phyloP scores from a whole-genome alignment of 2,329 filamentous ascomycete species.

The Nemania sp. region DNA sequence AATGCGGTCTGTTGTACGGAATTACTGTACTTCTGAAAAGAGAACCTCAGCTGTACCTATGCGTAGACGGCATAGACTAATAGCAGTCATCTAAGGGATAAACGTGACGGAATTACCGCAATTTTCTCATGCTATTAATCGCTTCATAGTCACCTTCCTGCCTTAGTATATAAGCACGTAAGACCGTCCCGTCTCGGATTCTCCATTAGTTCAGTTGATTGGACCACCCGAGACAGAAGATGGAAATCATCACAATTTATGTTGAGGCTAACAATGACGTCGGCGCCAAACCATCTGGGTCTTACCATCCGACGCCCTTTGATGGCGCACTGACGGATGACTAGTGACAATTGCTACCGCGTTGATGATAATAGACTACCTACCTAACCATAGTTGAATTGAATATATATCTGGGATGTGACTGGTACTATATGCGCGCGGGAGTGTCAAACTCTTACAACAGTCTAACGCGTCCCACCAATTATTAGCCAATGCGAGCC shows the following conservation, averaged over 20 bases:
- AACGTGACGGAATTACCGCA: not conserved
- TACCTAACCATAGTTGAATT: not conserved
- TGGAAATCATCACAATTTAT: not conserved
- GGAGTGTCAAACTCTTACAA: conserved; percentile 4
- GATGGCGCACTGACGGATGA: not conserved
- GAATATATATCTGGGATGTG: conserved; percentile 19
- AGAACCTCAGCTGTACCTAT: not conserved
- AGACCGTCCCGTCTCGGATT: not conserved
- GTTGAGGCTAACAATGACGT: conserved; percentile 3
- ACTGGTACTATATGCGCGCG: conserved; percentile 34
- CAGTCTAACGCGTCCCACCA: conserved; percentile 16
- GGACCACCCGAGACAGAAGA: not conserved
- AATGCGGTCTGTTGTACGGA: not conserved
- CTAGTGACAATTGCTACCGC: conserved; percentile 15
- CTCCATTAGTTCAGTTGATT: not conserved
- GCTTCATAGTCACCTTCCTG: too few species aligned
- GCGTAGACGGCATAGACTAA: not conserved
- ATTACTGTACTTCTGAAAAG: not conserved
- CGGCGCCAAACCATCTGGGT: not conserved
- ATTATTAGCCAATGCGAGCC: conserved; percentile 16
- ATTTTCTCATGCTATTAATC: not conserved
- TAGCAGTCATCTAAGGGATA: not conserved
- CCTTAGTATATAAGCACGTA: too few species aligned
- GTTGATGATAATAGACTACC: not conserved
- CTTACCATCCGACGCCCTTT: not conserved